phyloP scores from a whole-genome alignment of 192 early-diverging fungal species.

The Chytriomyces confervae region DNA sequence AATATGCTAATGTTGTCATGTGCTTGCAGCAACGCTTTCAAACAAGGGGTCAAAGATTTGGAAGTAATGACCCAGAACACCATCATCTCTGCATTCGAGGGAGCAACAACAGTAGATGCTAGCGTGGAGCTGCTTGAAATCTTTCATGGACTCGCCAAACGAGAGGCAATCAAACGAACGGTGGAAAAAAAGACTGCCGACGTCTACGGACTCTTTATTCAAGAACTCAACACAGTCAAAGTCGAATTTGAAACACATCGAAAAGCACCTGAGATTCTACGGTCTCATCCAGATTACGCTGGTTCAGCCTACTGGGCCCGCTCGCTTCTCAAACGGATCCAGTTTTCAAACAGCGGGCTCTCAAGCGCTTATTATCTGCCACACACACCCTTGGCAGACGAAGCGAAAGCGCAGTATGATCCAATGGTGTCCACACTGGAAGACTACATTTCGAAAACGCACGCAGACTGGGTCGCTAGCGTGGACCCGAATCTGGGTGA shows the following conservation, averaged over 20 bases:
- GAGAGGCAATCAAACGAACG: conserved; percentile 70
- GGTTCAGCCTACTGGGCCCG: conserved; percentile 69
- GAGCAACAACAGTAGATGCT: conserved; percentile 57
- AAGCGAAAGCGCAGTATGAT: conserved; percentile 63
- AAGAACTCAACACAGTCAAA: conserved; percentile 66
- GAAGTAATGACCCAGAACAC: conserved; percentile 73
- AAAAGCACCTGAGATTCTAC: conserved; percentile 61
- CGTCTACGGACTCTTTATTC: conserved; percentile 58
- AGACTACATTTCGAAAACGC: conserved; percentile 66
- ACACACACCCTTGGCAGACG: conserved; percentile 54
- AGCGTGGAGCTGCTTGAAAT: conserved; percentile 68
- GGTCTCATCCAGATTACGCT: conserved; percentile 62
- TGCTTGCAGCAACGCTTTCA: conserved; percentile 62
- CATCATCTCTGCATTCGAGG: conserved; percentile 66
- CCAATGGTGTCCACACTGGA: conserved; percentile 56
- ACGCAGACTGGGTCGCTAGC: conserved; percentile 58
- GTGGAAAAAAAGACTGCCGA: conserved; percentile 71
- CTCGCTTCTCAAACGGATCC: conserved; percentile 57
- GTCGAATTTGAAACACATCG: conserved; percentile 64
- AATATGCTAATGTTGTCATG: neutral
- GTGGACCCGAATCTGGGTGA: conserved; percentile 46
- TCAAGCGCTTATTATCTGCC: conserved; percentile 63
- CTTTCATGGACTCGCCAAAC: conserved; percentile 66
- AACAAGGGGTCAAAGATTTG: conserved; percentile 71
- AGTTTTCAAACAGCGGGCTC: conserved; percentile 49